A percentile compares a stretch with the other conserved stretches of the same genome.
phyloP scores from a whole-genome alignment of 768 basidiomycete species.

The Rhizopogon rudus region DNA sequence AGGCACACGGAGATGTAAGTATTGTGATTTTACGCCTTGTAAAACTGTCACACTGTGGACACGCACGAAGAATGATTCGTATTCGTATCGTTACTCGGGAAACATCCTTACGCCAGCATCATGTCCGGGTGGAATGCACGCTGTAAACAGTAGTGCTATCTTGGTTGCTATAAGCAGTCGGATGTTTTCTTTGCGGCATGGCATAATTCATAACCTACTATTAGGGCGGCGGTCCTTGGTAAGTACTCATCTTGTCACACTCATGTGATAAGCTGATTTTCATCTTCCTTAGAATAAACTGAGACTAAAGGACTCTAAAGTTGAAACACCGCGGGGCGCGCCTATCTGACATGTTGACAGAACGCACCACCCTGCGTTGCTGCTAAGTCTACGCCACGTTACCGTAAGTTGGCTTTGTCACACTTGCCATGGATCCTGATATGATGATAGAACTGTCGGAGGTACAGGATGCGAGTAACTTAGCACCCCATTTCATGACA shows the following conservation, averaged over 20 bases:
- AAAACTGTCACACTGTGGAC: neutral
- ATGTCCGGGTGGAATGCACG: neutral
- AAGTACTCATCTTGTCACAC: neutral
- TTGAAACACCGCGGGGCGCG: neutral
- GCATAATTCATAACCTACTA: neutral
- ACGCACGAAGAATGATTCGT: neutral
- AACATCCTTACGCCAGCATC: neutral
- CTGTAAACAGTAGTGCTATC: neutral
- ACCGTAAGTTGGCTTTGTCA: neutral
- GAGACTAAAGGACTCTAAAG: too few species aligned
- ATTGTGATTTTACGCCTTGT: neutral
- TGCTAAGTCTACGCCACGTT: neutral
- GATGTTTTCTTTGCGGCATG: neutral
- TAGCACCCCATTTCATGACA: neutral
- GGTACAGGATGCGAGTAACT: neutral
- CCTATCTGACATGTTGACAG: neutral
- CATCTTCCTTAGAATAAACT: too few species aligned
- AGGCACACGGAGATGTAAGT: neutral
- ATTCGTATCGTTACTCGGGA: slow-evolving; percentile 1
- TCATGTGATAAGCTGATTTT: neutral
- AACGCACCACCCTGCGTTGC: neutral
- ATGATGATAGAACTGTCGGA: neutral
- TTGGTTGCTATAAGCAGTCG: neutral
- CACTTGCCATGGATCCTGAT: neutral
- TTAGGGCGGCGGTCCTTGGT: too few species aligned